Evolutionary conservation across 257 asterid species (phyloP), one percentile per base, ranked within the genome.

Genomic region (Gentiana straminea): DNA sequence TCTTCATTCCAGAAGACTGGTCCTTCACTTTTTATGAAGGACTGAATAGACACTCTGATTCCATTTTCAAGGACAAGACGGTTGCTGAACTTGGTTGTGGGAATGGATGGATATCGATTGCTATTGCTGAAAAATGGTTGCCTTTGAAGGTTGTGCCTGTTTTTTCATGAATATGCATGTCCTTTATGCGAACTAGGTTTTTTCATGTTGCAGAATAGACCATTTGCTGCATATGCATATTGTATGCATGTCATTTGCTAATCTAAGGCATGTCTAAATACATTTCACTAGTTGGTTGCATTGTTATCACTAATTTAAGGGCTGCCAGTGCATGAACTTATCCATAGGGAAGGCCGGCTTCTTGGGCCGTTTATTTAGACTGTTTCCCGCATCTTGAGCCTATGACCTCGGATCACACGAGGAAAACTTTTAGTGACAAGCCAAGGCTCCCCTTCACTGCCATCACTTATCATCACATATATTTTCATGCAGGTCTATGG

Each of bases 101-200:
- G 63, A 92, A 92, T 80, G 97, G 98, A 69, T 92, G 96, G 98
- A 92, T 92, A 79, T 92, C 98, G 68, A 88, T 92, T 58, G 98
- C 98, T 59, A 74, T 88, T 68, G 97, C 98, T 57, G 95, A 88
- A 71, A 92, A 92, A 72, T 92, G 97, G 98, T 75, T 65, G 53
- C 98, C 98, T 10, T 63, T 32, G 33, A 92, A 92, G 97, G 98
- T 86, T 57, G 15, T 15, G 53, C 50, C 72, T 75, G 10, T 53
- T 57, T 44, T 63, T 33, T 59, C 66, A 48, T 58, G 7, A 60
- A 59, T 50, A 37, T 51, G 46, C 5, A 3, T 39, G 41, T 55
- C 35, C 51, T 50, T 57, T 41, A 46, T n/a, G 33, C 1, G 24
- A 13, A 13, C 36, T 49, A 13, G 1, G 13, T 13, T 11, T 38